phyloP scores from a whole-genome alignment of 116 monocot species.

The Cymodocea nodosa region DNA sequence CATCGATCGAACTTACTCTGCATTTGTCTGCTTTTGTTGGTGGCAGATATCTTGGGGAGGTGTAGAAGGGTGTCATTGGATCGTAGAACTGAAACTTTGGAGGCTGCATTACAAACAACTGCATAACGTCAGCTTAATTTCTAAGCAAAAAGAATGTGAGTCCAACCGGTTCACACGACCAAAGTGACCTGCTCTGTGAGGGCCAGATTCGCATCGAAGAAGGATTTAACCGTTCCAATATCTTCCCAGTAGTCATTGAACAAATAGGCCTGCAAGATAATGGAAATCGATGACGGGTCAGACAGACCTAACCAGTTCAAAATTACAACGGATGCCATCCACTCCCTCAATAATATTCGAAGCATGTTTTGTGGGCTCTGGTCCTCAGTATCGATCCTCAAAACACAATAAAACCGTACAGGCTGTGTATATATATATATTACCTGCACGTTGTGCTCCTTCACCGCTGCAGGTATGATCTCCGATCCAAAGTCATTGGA shows the following conservation, averaged over 20 bases:
- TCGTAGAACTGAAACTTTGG: slow-evolving; percentile 68
- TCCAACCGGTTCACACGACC: too few relatives aligned
- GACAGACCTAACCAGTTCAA: too few relatives aligned
- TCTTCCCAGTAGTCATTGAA: slow-evolving; percentile 61
- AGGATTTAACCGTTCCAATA: slow-evolving; percentile 42
- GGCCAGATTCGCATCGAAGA: slow-evolving; percentile 52
- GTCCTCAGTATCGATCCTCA: too few relatives aligned
- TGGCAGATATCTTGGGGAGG: slow-evolving; percentile 56
- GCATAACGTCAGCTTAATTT: not conserved
- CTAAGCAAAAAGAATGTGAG: too few relatives aligned
- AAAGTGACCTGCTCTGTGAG: slow-evolving; percentile 36
- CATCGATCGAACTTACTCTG: slow-evolving; percentile 31
- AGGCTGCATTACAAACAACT: slow-evolving; percentile 14
- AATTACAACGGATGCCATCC: too few relatives aligned
- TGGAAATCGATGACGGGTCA: too few relatives aligned
- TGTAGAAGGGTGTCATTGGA: slow-evolving; percentile 56
- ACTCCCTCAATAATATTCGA: too few relatives aligned
- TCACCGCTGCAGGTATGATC: slow-evolving; percentile 76
- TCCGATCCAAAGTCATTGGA: slow-evolving; percentile 95
- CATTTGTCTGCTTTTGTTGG: slow-evolving; percentile 70
- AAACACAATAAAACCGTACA: too few relatives aligned
- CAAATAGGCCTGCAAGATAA: slow-evolving; percentile 28
- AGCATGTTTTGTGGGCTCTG: too few relatives aligned
- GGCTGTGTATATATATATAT: too few relatives aligned
- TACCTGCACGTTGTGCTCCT: slow-evolving; percentile 80